A percentile compares a stretch with the other conserved stretches of the same genome.
Conservation (phyloP, 805 yeast species). For the Hemisphaericaspora nanyangensis region DNA sequence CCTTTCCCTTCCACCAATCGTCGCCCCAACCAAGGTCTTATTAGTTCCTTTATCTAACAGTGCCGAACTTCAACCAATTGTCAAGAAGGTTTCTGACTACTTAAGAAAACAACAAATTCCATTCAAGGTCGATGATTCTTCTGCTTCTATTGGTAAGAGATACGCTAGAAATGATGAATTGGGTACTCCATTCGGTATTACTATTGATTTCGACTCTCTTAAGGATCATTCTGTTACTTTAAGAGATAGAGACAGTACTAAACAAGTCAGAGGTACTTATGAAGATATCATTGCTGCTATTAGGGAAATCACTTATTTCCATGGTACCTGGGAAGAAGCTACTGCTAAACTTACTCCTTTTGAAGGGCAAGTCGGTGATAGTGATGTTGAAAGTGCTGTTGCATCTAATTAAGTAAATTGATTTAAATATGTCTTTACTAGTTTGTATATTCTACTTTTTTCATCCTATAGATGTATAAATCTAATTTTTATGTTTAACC, state of each 20-base stretch:
- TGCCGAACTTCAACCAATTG: conserved; percentile 71
- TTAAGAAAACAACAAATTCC: conserved; percentile 83
- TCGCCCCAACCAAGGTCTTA: conserved; percentile 96
- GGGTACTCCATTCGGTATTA: conserved; percentile 98
- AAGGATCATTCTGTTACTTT: conserved; percentile 86
- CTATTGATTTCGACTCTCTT: conserved; percentile 91
- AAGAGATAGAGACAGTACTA: conserved; percentile 96
- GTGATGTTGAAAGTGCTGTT: no score
- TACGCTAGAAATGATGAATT: conserved; percentile 97
- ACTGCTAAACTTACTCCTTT: conserved; percentile 69
- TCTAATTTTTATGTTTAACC: conserved; percentile 11
- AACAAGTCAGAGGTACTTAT: conserved; percentile 90
- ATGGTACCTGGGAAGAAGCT: conserved; percentile 81
- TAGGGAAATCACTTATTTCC: conserved; percentile 68
- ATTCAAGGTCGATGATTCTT: conserved; percentile 93
- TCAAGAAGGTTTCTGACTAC: conserved; percentile 61
- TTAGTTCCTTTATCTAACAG: conserved; percentile 91
- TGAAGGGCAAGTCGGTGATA: conserved; percentile 48
- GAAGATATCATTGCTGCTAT: conserved; percentile 70
- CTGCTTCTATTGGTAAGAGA: conserved; percentile 97
- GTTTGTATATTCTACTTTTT: no score
- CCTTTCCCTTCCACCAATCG: conserved; percentile 87
- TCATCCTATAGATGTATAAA: background rate
- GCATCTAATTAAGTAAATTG: no score
- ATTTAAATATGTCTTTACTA: no score